Conservation (phyloP, 208 protist genomes). For the Sergeia podlipaevii region DNA sequence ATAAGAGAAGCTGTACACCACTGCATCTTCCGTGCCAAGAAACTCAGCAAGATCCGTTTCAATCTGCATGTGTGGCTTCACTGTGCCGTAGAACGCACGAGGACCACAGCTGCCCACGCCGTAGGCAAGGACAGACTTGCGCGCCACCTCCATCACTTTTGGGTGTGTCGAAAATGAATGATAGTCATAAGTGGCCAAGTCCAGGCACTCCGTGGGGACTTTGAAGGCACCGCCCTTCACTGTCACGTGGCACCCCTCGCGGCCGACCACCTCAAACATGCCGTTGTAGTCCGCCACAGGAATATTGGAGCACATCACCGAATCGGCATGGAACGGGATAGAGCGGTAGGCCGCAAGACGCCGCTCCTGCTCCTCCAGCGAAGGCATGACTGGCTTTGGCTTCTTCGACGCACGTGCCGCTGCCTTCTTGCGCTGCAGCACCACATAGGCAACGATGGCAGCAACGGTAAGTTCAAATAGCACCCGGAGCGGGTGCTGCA, state of each 20-base stretch:
- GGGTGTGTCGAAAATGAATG: constrained; percentile 90
- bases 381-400: constrained; percentile 7
- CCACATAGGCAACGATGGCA: constrained; percentile 31
- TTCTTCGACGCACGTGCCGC: constrained; percentile 4
- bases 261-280: constrained; percentile 40
- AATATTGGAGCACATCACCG: constrained; percentile 35
- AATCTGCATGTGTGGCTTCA: constrained; percentile 94
- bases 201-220: constrained; percentile 56
- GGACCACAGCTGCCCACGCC: constrained; percentile 97
- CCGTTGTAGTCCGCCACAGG: constrained; percentile 29
- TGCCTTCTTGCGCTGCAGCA: constrained; percentile 24
- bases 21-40: constrained; percentile 76
- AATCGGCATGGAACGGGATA: constrained; percentile 42
- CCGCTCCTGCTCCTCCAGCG: constrained; percentile 76
- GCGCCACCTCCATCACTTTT: constrained; percentile 71
- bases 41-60: constrained; percentile 92
- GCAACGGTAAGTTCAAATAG: constrained; percentile 65
- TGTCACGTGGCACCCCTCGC: constrained; percentile 55
- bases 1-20: constrained; percentile 96
- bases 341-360: constrained; percentile 68
- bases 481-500: constrained; percentile 60
- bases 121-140: constrained; percentile 90
- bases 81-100: constrained; percentile 97
- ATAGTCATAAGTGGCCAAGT: constrained; percentile 93
- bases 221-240: constrained; percentile 22